phyloP scores from a whole-genome alignment of 495 filamentous ascomycete genomes.

The Aspergillus baeticus region DNA sequence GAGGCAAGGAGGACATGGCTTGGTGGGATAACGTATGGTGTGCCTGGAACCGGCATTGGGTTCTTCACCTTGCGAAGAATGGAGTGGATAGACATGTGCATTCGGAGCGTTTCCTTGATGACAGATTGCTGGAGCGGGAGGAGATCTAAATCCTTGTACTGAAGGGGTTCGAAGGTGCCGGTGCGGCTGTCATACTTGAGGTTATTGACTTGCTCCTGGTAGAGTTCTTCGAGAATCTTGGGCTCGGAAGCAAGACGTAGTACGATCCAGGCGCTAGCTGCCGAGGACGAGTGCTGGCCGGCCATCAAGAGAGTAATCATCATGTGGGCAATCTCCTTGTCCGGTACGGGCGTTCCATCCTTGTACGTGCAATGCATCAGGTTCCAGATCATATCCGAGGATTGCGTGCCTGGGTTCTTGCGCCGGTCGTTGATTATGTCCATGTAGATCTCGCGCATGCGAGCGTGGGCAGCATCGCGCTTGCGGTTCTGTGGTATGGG shows the following conservation, averaged over 20 bases:
- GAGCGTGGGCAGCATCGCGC: slow-evolving; percentile 72
- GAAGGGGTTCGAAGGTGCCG: slow-evolving; percentile 53
- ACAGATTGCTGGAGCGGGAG: slow-evolving; percentile 68
- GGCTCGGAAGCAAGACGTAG: slow-evolving; percentile 73
- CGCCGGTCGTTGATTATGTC: slow-evolving; percentile 68
- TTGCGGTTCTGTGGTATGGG: slow-evolving; percentile 82
- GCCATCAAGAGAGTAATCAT: slow-evolving; percentile 92
- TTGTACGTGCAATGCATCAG: slow-evolving; percentile 80
- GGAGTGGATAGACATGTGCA: slow-evolving; percentile 80
- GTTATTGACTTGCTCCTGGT: slow-evolving; percentile 65
- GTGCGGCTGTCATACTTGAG: slow-evolving; percentile 50
- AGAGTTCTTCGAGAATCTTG: slow-evolving; percentile 70
- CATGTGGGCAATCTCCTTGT: slow-evolving; percentile 84
- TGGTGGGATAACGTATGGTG: slow-evolving; percentile 73
- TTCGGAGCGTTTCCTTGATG: slow-evolving; percentile 77
- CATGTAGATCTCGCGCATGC: slow-evolving; percentile 75
- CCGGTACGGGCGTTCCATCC: slow-evolving; percentile 65
- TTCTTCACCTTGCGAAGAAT: slow-evolving; percentile 83
- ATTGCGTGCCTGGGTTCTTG: slow-evolving; percentile 41
- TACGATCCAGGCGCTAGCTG: slow-evolving; percentile 78
- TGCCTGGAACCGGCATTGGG: slow-evolving; percentile 75
- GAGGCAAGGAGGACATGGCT: slow-evolving; percentile 76
- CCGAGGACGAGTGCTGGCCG: slow-evolving; percentile 84
- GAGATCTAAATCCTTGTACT: slow-evolving; percentile 65
- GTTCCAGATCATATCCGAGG: slow-evolving; percentile 78